phyloP scores from a whole-genome alignment of 257 asterid species.

The Cordia subcordata region DNA sequence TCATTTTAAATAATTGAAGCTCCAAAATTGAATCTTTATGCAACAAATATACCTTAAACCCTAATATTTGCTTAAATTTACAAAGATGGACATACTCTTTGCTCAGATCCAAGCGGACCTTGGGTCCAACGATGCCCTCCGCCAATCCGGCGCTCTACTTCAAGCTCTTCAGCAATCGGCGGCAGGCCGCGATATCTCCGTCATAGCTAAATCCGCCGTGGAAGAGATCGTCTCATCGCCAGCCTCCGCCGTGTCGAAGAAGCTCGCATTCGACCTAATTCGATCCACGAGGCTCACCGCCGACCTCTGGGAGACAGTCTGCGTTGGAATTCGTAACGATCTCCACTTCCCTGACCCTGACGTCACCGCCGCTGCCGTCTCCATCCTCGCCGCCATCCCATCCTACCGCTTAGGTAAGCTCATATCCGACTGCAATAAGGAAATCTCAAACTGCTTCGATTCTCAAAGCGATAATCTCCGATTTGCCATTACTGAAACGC shows the following conservation, averaged over 20 bases:
- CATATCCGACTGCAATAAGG: conserved; percentile 66
- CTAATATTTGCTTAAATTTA: too few species aligned
- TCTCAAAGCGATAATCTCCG: conserved; percentile 70
- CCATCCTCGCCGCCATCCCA: conserved; percentile 86
- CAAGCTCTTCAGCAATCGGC: conserved; percentile 96
- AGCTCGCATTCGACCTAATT: conserved; percentile 82
- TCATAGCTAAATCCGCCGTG: conserved; percentile 83
- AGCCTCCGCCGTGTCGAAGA: conserved; percentile 82
- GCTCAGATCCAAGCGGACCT: conserved; percentile 97
- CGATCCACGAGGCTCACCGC: conserved; percentile 86
- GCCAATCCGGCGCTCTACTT: conserved; percentile 87
- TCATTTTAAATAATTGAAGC: background rate
- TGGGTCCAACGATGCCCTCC: conserved; percentile 83
- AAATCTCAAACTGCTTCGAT: conserved; percentile 77
- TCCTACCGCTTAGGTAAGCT: conserved; percentile 74
- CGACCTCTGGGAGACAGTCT: conserved; percentile 77
- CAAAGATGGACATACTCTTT: conserved; percentile 67
- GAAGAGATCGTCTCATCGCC: conserved; percentile 95
- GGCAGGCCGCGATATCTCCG: conserved; percentile 86
- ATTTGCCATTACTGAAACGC: conserved; percentile 73
- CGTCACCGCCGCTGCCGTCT: conserved; percentile 85
- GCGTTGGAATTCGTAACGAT: conserved; percentile 75
- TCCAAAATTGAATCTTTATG: background rate
- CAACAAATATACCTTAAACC: background rate
- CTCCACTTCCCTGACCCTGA: conserved; percentile 89